Conservation (phyloP, 768 basidiomycete genomes). For the Xerocomellus dryophilus region DNA sequence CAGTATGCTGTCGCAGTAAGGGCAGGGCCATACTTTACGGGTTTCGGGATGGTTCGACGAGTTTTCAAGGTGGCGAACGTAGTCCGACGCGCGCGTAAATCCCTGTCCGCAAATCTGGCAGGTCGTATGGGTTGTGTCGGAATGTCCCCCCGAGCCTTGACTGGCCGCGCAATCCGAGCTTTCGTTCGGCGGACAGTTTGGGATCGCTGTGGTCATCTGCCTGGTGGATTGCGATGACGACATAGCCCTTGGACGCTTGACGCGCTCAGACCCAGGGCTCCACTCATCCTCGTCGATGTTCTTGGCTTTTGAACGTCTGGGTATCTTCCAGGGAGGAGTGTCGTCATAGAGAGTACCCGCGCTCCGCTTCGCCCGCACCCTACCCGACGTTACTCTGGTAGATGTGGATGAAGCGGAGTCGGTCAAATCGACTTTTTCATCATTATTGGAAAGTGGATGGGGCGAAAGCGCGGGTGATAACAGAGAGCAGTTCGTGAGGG, state of each 20-base stretch:
- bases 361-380: conserved; percentile 13
- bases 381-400: neutral
- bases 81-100: conserved; percentile 24
- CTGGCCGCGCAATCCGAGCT: neutral
- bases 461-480: neutral
- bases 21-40: conserved; percentile 26
- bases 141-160: neutral
- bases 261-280: conserved; percentile 5
- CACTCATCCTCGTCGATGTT: conserved; percentile 25
- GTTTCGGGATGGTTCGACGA: conserved; percentile 23
- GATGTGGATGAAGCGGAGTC: neutral
- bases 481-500: neutral
- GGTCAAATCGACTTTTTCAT: neutral
- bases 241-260: neutral
- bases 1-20: conserved; percentile 16
- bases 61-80: conserved; percentile 22
- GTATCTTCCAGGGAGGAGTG: neutral
- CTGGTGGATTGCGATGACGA: neutral
- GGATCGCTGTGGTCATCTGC: neutral
- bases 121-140: neutral
- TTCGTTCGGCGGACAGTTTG: neutral
- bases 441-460: neutral
- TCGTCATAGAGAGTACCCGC: conserved; percentile 2
- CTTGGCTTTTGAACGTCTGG: conserved; percentile 12
- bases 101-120: conserved; percentile 16